A percentile compares a stretch with the other conserved stretches of the same genome.
Evolutionary conservation across 2,329 filamentous ascomycete species (phyloP).

Genomic region (Fusarium hostae): DNA sequence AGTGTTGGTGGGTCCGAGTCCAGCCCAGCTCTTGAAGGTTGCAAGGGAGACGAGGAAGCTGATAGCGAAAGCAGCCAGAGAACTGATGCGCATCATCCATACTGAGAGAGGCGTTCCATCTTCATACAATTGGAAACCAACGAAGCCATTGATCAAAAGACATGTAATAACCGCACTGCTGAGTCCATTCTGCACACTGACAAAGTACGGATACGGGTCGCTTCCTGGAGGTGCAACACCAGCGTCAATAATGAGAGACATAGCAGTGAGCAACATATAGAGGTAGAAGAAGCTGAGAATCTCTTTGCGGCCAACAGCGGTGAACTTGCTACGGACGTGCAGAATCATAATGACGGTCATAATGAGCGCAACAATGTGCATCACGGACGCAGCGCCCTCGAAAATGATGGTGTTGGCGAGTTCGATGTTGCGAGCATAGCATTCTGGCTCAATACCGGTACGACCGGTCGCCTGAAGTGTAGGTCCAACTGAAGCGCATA

Average conservation of each 20-base stretch:
- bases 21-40: slow-evolving; percentile 93
- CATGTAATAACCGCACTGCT: slow-evolving; percentile 87
- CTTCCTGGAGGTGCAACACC: slow-evolving; percentile 90
- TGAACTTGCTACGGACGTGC: slow-evolving; percentile 97
- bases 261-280: slow-evolving; percentile 89
- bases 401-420: slow-evolving; percentile 99
- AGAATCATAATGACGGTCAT: slow-evolving; percentile 99
- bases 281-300: slow-evolving; percentile 95
- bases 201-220: slow-evolving; percentile 87
- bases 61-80: slow-evolving; percentile 83
- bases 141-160: slow-evolving; percentile 95
- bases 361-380: slow-evolving; percentile 88
- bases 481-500: slow-evolving; percentile 87
- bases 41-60: slow-evolving; percentile 88
- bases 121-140: slow-evolving; percentile 98
- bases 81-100: slow-evolving; percentile 87
- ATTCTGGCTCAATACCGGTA: slow-evolving; percentile 86
- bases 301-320: slow-evolving; percentile 83
- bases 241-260: slow-evolving; percentile 90
- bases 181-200: slow-evolving; percentile 85
- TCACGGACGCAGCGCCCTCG: slow-evolving; percentile 87
- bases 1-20: slow-evolving; percentile 85
- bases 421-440: slow-evolving; percentile 95
- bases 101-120: slow-evolving; percentile 93
- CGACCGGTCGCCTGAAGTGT: slow-evolving; percentile 73